These are phyloP conservation scores for Gracilaria gracilis DNA, from an alignment of 23 red algal genomes.

Conservation along the genomic window DNA sequence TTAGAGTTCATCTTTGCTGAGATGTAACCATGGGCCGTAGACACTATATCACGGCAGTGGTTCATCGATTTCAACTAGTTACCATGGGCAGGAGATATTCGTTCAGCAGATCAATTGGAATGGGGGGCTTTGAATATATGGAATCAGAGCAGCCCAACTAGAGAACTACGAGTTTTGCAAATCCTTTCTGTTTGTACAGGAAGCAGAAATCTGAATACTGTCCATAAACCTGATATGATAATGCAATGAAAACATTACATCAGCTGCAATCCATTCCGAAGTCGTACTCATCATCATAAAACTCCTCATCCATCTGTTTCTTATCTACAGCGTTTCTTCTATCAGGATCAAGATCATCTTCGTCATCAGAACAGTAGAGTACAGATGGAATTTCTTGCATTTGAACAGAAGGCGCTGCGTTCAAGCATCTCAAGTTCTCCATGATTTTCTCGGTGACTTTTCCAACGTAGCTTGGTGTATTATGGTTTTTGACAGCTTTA, in stretches of 20 bases:
- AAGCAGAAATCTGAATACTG: neutral
- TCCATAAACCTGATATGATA: neutral
- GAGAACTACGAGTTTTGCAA: neutral
- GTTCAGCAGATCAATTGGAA: neutral
- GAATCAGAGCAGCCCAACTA: neutral
- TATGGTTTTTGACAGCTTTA: slow-evolving; percentile 40
- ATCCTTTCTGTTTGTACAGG: neutral
- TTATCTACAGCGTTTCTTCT: neutral
- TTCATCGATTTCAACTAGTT: neutral
- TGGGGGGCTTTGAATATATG: too few species aligned
- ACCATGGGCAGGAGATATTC: neutral
- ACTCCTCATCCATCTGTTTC: slow-evolving; percentile 18
- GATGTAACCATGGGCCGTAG: neutral
- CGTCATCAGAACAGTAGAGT: slow-evolving; percentile 55
- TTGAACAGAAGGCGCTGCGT: slow-evolving; percentile 60
- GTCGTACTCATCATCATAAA: slow-evolving; percentile 11
- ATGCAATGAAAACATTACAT: neutral
- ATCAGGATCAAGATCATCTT: slow-evolving; percentile 28
- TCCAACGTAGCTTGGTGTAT: slow-evolving; percentile 49
- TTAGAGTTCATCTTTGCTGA: neutral
- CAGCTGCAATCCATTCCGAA: slow-evolving; percentile 9
- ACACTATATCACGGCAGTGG: neutral
- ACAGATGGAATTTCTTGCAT: slow-evolving; percentile 67
- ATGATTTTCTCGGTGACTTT: slow-evolving; percentile 56
- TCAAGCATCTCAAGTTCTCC: slow-evolving; percentile 49